These are phyloP conservation scores for Colletotrichum eremochloae DNA, from an alignment of 2,329 filamentous ascomycete species.

Conservation along the genomic window DNA sequence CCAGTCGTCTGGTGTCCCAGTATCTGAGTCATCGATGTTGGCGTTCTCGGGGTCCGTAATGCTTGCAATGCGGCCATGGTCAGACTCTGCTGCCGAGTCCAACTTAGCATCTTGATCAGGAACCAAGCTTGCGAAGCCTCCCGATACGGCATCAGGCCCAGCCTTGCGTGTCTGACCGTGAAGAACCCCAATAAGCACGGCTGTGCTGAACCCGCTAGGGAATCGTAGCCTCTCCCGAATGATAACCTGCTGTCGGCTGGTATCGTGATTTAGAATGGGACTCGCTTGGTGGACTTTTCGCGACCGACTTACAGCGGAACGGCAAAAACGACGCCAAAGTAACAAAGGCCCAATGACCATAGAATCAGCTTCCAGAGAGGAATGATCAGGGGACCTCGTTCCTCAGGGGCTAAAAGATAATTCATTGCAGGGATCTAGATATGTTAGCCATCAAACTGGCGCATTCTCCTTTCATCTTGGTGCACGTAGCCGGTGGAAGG, in stretches of 20 bases:
- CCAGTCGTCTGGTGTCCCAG: constrained; percentile 49
- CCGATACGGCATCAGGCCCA: constrained; percentile 48
- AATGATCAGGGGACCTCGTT: constrained; percentile 82
- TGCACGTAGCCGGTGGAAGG: constrained; percentile 16
- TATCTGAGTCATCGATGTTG: constrained; percentile 26
- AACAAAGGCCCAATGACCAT: constrained; percentile 93
- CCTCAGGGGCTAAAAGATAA: constrained; percentile 81
- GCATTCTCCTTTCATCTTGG: background rate
- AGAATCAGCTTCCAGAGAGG: constrained; percentile 83
- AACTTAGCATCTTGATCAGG: constrained; percentile 41
- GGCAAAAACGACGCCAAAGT: constrained; percentile 97
- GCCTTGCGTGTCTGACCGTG: constrained; percentile 70
- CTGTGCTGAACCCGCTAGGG: constrained; percentile 94
- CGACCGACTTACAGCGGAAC: constrained; percentile 77
- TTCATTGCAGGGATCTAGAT: constrained; percentile 85
- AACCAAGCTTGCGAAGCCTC: constrained; percentile 59
- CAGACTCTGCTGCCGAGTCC: background rate
- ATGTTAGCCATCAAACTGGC: constrained; percentile 2
- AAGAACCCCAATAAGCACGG: constrained; percentile 90
- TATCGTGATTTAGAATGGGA: constrained; percentile 2
- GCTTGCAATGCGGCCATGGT: background rate
- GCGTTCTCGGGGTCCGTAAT: constrained; percentile 22
- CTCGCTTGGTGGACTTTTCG: background rate
- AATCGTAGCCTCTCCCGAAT: constrained; percentile 94
- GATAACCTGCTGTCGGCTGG: constrained; percentile 85